phyloP scores from a whole-genome alignment of 176 grass and related monocot species.

The Aegilops bicornis region DNA sequence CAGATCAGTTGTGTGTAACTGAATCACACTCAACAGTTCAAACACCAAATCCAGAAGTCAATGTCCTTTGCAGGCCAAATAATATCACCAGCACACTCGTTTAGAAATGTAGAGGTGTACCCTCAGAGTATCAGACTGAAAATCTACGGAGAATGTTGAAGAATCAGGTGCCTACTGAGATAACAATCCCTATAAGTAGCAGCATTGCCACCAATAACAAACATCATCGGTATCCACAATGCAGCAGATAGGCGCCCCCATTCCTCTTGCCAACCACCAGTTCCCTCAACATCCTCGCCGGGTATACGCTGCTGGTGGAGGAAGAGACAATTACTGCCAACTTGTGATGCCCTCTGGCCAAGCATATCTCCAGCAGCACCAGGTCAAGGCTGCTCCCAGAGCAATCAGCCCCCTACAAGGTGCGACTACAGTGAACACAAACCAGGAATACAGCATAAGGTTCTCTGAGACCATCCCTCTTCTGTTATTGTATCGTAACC shows the following conservation, averaged over 20 bases:
- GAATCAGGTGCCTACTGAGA: not conserved
- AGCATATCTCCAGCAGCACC: not conserved
- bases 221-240: not conserved
- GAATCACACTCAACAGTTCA: not conserved
- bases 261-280: not conserved
- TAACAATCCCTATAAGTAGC: not conserved
- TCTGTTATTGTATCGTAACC: not conserved
- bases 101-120: not conserved
- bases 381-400: not conserved
- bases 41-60: not conserved
- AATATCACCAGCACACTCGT: not conserved
- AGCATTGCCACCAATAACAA: not conserved
- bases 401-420: not conserved
- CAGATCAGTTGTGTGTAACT: not conserved
- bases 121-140: not conserved
- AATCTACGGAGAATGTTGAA: not conserved
- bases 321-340: not conserved
- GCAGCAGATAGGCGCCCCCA: not conserved
- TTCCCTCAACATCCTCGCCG: not conserved
- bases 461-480: not conserved
- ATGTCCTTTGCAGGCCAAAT: not conserved
- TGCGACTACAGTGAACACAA: not conserved
- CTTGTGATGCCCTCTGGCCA: not conserved
- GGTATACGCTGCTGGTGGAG: not conserved
- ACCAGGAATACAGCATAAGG: not conserved